Evolutionary conservation across 2,329 filamentous ascomycete species (phyloP).

Genomic region (Beauveria sp.): DNA sequence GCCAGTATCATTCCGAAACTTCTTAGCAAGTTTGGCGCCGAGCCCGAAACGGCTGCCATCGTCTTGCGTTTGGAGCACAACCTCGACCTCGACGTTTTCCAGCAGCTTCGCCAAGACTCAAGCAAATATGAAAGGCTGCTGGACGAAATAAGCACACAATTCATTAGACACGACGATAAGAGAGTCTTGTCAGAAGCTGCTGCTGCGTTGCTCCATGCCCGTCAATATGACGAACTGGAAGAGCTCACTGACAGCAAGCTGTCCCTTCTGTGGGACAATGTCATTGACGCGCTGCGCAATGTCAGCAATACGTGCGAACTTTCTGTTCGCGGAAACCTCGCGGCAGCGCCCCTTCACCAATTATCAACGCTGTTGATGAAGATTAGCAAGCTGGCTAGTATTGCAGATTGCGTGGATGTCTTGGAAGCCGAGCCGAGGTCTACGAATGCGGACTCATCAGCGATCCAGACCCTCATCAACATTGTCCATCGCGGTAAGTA

Average conservation of each 20-base stretch:
- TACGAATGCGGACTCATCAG: conserved; percentile 38
- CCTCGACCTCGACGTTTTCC: conserved; percentile 79
- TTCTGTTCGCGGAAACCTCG: conserved; percentile 61
- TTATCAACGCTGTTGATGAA: conserved; percentile 69
- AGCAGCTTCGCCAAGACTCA: conserved; percentile 80
- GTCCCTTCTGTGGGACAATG: conserved; percentile 77
- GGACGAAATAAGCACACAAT: conserved; percentile 90
- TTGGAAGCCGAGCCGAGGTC: conserved; percentile 57
- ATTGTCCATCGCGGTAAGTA: conserved; percentile 69
- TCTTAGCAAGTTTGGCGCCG: conserved; percentile 88
- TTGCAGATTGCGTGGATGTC: conserved; percentile 68
- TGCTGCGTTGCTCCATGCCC: conserved; percentile 73
- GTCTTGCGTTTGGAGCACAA: conserved; percentile 81
- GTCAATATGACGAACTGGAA: conserved; percentile 79
- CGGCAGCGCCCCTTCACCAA: conserved; percentile 56
- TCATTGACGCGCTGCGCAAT: conserved; percentile 63
- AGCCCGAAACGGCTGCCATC: conserved; percentile 75
- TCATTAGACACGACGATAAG: conserved; percentile 84
- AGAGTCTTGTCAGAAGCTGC: conserved; percentile 79
- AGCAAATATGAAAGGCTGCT: conserved; percentile 72
- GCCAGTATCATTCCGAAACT: conserved; percentile 75
- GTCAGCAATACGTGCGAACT: conserved; percentile 66
- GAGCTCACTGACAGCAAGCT: conserved; percentile 79
- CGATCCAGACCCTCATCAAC: conserved; percentile 63
- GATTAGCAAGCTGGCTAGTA: conserved; percentile 70